These are phyloP conservation scores for Waltergamsia citrina DNA, from an alignment of 2,329 filamentous ascomycete genomes.

Conservation along the genomic window DNA sequence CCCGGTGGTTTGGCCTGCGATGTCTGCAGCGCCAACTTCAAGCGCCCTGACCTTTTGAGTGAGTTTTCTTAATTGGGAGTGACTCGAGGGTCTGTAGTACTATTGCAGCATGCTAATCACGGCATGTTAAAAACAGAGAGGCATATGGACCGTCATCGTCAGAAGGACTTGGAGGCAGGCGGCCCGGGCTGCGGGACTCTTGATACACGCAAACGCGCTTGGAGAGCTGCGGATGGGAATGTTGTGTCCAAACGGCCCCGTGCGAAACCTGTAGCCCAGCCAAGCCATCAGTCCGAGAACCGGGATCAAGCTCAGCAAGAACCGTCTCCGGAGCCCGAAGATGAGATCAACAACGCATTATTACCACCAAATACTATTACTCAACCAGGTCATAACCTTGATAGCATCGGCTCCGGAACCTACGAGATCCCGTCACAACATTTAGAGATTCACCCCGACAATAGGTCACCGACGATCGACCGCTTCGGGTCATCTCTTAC, in stretches of 20 bases:
- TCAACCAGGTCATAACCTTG: no score
- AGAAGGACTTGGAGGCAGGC: conserved; percentile 46
- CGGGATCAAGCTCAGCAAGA: no score
- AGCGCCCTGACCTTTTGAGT: conserved; percentile 42
- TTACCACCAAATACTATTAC: no score
- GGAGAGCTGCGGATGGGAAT: conserved; percentile 42
- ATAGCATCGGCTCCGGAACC: no score
- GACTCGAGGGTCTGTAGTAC: background rate
- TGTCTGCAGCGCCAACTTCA: conserved; percentile 51
- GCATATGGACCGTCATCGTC: conserved; percentile 43
- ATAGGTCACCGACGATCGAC: no score
- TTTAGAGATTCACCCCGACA: no score
- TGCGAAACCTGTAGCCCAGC: background rate
- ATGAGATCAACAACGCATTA: no score
- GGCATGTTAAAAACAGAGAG: conserved; percentile 28
- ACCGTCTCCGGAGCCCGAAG: no score
- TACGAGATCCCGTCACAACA: no score
- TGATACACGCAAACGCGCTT: conserved; percentile 45
- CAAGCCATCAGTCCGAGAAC: no score
- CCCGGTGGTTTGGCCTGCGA: conserved; percentile 43
- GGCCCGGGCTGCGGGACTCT: conserved; percentile 38
- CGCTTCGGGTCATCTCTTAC: no score
- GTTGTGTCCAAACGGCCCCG: conserved; percentile 34
- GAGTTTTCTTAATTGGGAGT: background rate
- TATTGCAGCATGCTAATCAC: background rate